Percentiles rank a stretch among this genome's conserved stretches.
Conservation (phyloP, 164 flowering plant species). For the Houttuynia cordata region DNA sequence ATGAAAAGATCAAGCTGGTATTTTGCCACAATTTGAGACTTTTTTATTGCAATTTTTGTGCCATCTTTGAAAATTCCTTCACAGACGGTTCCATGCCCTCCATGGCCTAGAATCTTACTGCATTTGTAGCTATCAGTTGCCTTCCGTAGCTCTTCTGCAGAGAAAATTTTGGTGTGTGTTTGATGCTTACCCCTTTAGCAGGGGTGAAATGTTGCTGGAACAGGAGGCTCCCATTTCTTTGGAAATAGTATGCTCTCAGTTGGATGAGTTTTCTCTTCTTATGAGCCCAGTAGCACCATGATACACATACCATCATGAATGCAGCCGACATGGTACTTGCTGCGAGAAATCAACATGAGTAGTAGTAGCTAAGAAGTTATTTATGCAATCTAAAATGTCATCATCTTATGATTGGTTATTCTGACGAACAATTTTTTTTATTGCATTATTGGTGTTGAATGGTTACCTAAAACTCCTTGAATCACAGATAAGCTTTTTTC, state of each 20-base stretch:
- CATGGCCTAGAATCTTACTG: not conserved
- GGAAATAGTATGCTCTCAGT: too few relatives aligned
- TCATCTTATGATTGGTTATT: not conserved
- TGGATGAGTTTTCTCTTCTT: too few relatives aligned
- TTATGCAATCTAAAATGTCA: too few relatives aligned
- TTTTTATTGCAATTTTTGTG: too few relatives aligned
- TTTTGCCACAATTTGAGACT: too few relatives aligned
- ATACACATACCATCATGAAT: not conserved
- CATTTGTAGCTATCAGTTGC: slow-evolving; percentile 1
- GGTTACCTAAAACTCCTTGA: not conserved
- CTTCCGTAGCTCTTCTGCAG: slow-evolving; percentile 2
- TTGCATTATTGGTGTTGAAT: not conserved
- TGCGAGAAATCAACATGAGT: not conserved
- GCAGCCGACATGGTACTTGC: not conserved
- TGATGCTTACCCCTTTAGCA: not conserved
- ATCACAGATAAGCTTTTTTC: not conserved
- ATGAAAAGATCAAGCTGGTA: too few relatives aligned
- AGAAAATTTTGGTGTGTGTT: not conserved
- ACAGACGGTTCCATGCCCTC: slow-evolving; percentile 5
- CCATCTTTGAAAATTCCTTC: slow-evolving; percentile 1
- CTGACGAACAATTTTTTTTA: not conserved
- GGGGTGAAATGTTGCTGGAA: too few relatives aligned
- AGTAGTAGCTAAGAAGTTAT: too few relatives aligned
- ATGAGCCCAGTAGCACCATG: slow-evolving; percentile 11
- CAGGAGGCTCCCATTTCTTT: too few relatives aligned